These are phyloP conservation scores for Syzygium malaccense DNA, from an alignment of 441 rosid species.

Conservation along the genomic window DNA sequence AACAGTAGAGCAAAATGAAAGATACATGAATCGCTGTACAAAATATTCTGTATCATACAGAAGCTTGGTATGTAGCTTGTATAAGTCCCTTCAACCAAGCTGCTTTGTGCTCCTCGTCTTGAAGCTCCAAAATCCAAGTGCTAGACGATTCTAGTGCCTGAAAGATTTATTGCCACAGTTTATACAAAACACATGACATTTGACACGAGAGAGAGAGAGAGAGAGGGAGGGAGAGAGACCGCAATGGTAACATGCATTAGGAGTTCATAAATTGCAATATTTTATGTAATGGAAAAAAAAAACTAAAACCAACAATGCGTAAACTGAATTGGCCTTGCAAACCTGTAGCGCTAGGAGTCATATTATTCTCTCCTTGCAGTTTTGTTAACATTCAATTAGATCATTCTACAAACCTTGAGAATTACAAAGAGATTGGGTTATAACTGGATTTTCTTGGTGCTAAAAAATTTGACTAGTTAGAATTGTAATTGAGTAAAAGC, in stretches of 20 bases:
- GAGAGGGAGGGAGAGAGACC: background rate
- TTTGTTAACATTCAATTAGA: background rate
- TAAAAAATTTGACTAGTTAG: background rate
- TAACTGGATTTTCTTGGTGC: background rate
- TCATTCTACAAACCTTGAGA: background rate
- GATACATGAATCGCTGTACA: background rate
- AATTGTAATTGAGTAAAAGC: background rate
- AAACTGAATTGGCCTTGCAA: background rate
- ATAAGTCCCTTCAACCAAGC: conserved; percentile 86
- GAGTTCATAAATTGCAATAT: background rate
- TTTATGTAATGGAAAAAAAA: background rate
- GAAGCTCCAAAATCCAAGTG: conserved; percentile 92
- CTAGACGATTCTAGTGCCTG: conserved; percentile 94
- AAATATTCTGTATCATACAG: conserved; percentile 38
- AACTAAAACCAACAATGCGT: background rate
- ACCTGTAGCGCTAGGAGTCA: background rate
- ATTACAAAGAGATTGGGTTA: background rate
- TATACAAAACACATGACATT: background rate
- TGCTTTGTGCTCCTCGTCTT: conserved; percentile 60
- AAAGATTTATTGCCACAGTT: conserved; percentile 1
- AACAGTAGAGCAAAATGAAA: conserved; percentile 1
- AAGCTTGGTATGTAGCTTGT: conserved; percentile 94
- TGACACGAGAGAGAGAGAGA: background rate
- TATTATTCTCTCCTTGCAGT: background rate
- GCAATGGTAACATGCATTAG: background rate